phyloP scores from a whole-genome alignment of 148 eudicot genomes.

The Bassia scoparia region DNA sequence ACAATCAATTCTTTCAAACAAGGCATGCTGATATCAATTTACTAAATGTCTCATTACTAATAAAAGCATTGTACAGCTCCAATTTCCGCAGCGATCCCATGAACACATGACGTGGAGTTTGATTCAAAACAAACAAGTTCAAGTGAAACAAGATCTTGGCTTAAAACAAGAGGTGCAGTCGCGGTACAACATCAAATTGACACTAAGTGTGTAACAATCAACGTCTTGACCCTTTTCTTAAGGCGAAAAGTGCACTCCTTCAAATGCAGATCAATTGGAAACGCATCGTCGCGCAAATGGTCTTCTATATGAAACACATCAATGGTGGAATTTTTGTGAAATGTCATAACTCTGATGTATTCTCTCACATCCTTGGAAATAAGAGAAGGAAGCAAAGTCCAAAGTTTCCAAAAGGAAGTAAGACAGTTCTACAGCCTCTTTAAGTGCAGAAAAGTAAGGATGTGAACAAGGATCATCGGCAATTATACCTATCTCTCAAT shows the following conservation, averaged over 20 bases:
- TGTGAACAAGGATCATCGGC: neutral
- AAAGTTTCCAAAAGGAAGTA: neutral
- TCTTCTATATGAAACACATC: too few relatives aligned
- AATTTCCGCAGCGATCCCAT: neutral
- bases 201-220: neutral
- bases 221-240: neutral
- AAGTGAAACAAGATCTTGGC: conserved; percentile 3
- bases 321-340: neutral
- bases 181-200: too few relatives aligned
- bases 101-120: neutral
- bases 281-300: neutral
- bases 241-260: neutral
- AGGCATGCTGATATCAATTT: neutral
- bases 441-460: neutral
- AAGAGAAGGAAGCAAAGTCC: conserved; percentile 9
- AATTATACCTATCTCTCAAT: neutral
- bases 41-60: neutral
- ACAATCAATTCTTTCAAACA: neutral
- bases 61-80: neutral
- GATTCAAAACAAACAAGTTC: neutral
- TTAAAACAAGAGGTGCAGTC: neutral
- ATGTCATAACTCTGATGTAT: neutral
- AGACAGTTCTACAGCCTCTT: neutral
- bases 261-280: neutral
- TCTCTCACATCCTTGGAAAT: neutral